Evolutionary conservation across 2,329 filamentous ascomycete species (phyloP).

Genomic region (Apiospora phragmitis): DNA sequence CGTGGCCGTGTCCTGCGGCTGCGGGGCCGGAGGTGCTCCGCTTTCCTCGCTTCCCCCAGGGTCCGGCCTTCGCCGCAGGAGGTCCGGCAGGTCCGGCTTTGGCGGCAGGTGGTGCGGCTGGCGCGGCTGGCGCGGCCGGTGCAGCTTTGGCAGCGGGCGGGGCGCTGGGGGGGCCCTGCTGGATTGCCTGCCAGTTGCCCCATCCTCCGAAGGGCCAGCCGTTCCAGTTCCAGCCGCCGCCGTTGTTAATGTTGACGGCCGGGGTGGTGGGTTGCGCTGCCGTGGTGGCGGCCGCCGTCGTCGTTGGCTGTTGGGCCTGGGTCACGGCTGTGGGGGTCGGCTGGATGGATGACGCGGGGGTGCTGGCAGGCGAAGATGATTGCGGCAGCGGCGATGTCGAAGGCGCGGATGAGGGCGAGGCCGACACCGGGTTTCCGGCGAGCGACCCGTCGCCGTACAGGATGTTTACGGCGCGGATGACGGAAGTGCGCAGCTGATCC

Average conservation of each 20-base stretch:
- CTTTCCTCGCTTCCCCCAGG: neutral
- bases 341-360: neutral
- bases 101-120: neutral
- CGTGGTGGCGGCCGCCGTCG: neutral
- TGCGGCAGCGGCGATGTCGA: too few relatives aligned
- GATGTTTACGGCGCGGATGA: conserved; percentile 59
- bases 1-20: neutral
- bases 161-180: neutral
- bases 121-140: neutral
- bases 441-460: conserved; percentile 40
- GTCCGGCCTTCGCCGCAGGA: neutral
- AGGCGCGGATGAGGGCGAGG: conserved; percentile 13
- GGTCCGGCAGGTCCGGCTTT: neutral
- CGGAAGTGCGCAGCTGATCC: conserved; percentile 59
- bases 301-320: neutral
- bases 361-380: neutral
- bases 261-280: neutral
- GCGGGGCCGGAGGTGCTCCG: neutral
- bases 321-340: neutral
- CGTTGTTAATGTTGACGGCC: neutral
- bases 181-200: neutral
- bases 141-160: neutral
- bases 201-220: neutral
- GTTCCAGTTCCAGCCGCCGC: neutral
- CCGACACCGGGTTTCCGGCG: neutral